Conservation (phyloP, 2,329 filamentous ascomycete genomes). For the Xylaria polymorpha region DNA sequence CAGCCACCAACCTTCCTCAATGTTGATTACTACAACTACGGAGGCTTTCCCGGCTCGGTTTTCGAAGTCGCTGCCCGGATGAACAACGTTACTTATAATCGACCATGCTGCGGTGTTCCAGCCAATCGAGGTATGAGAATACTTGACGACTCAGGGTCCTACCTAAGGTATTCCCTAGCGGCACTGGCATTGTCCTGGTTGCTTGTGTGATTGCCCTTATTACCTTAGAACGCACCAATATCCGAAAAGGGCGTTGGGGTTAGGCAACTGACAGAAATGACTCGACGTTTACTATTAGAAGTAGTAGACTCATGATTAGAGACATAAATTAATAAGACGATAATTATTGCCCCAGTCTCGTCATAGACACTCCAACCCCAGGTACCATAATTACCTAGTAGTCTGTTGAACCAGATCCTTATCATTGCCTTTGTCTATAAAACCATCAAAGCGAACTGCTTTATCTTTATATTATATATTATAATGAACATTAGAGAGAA, state of each 20-base stretch:
- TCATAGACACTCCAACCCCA: background rate
- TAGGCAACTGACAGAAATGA: background rate
- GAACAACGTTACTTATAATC: slow-evolving; percentile 78
- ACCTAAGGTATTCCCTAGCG: slow-evolving; percentile 34
- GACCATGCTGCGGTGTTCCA: slow-evolving; percentile 65
- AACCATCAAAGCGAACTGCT: too few relatives aligned
- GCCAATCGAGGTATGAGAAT: slow-evolving; percentile 38
- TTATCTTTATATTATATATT: background rate
- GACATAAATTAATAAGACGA: background rate
- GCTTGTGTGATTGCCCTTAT: slow-evolving; percentile 35
- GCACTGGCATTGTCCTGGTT: slow-evolving; percentile 37
- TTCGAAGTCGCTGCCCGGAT: slow-evolving; percentile 77
- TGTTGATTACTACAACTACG: slow-evolving; percentile 86
- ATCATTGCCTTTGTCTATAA: background rate
- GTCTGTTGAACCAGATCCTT: background rate
- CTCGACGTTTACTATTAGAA: background rate
- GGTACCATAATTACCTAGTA: background rate
- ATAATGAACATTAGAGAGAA: background rate
- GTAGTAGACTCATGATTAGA: slow-evolving; percentile 9
- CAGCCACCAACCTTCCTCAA: slow-evolving; percentile 81
- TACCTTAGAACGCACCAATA: background rate
- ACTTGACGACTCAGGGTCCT: background rate
- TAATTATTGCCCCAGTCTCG: background rate
- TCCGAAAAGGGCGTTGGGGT: background rate
- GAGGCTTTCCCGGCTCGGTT: slow-evolving; percentile 74